Evolutionary conservation across 495 filamentous ascomycete genomes (phyloP).

Genomic region (Sabuloglossum arenarium): DNA sequence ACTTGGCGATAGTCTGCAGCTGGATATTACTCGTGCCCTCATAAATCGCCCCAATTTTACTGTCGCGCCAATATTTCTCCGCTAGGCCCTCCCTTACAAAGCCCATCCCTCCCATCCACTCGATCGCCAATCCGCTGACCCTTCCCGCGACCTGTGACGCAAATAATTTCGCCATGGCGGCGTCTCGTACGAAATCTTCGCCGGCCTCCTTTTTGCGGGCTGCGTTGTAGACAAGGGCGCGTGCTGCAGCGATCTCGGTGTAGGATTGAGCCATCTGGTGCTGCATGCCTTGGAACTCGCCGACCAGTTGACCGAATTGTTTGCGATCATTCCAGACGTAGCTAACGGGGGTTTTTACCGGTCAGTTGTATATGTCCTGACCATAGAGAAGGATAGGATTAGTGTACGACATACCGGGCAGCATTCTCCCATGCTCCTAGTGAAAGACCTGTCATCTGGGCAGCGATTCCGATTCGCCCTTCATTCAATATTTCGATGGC

Average conservation of each 20-base stretch:
- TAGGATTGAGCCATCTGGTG: slow-evolving; percentile 95
- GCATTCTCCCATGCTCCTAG: slow-evolving; percentile 94
- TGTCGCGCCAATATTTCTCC: slow-evolving; percentile 95
- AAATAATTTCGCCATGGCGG: slow-evolving; percentile 96
- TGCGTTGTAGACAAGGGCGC: slow-evolving; percentile 88
- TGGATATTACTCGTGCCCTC: slow-evolving; percentile 82
- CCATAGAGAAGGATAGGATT: neutral
- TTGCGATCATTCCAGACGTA: slow-evolving; percentile 95
- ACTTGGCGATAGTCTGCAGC: slow-evolving; percentile 82
- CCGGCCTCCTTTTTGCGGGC: slow-evolving; percentile 96
- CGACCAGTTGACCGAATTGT: slow-evolving; percentile 85
- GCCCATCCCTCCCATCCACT: slow-evolving; percentile 98
- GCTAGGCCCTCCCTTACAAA: slow-evolving; percentile 93
- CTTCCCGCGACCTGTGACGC: slow-evolving; percentile 81
- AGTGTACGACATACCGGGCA: slow-evolving; percentile 34
- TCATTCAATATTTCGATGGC: slow-evolving; percentile 94
- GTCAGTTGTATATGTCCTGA: neutral
- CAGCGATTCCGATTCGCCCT: slow-evolving; percentile 91
- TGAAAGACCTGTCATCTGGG: slow-evolving; percentile 95
- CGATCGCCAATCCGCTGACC: slow-evolving; percentile 69
- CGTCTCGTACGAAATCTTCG: slow-evolving; percentile 82
- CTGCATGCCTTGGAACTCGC: slow-evolving; percentile 97
- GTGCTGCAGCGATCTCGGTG: slow-evolving; percentile 77
- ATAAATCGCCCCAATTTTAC: slow-evolving; percentile 97
- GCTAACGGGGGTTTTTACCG: slow-evolving; percentile 17